phyloP scores from a whole-genome alignment of 768 basidiomycete species.

The Steccherinum ochraceum region DNA sequence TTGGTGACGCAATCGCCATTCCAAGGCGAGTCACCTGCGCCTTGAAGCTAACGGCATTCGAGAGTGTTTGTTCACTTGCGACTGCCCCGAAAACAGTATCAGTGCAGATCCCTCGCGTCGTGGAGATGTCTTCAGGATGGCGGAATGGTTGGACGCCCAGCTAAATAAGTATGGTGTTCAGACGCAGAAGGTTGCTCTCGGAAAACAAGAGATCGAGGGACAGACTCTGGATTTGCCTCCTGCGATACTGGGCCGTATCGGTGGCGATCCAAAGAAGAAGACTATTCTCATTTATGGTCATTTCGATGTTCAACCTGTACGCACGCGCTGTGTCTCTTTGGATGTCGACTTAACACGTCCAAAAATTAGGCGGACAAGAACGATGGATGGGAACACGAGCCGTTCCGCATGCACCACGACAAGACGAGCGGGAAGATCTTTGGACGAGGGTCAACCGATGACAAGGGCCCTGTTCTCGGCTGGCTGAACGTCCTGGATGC shows the following conservation, averaged over 20 bases:
- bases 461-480: conserved; percentile 86
- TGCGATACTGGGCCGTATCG: conserved; percentile 75
- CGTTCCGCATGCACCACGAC: conserved; percentile 58
- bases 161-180: conserved; percentile 74
- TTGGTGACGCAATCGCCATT: conserved; percentile 78
- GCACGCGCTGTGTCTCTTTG: no score
- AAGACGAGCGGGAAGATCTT: conserved; percentile 54
- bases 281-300: conserved; percentile 92
- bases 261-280: conserved; percentile 84
- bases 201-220: conserved; percentile 68
- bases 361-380: conserved; percentile 32
- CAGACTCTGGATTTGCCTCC: conserved; percentile 73
- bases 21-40: conserved; percentile 63
- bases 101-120: conserved; percentile 68
- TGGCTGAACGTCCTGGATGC: conserved; percentile 89
- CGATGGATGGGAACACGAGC: conserved; percentile 86
- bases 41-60: no score
- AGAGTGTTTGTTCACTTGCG: no score
- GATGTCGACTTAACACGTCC: no score
- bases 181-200: conserved; percentile 70
- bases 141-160: conserved; percentile 68
- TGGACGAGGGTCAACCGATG: conserved; percentile 84
- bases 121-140: conserved; percentile 80
- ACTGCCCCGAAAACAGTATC: conserved; percentile 39
- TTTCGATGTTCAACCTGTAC: conserved; percentile 90